Base-by-base conservation (phyloP, 2,329 filamentous ascomycete genomes). In the Gyromitra esculenta region DNA sequence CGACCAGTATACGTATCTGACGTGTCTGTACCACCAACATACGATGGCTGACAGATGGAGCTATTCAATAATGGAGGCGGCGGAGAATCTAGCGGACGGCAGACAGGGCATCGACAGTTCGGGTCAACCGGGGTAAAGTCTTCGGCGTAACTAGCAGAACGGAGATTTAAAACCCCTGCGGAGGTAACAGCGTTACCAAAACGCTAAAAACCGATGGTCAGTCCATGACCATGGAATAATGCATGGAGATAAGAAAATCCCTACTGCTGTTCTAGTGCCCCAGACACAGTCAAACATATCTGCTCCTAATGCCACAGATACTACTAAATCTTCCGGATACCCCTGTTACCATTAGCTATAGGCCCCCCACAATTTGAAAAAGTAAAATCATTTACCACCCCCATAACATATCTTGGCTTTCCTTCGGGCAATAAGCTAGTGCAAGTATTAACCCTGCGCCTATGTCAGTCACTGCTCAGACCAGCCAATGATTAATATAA, bases 231-330 rank as follows among this genome's bases (percentile, higher is more conserved):
- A 54, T 52, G 11, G 8, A n/a, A 11, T 21, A 18, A 15, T 37
- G 65, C 39, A 13, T 15, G 9, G 50, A 62, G 21, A 43, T 15
- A 35, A 9, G 3, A 45, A 45, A 43, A 45, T n/a, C n/a, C 87
- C 82, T 84, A 89, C 88, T 6, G 96, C 96, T 45, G 96, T 99
- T 69, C 96, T 88, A 3, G 96, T 98, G 0, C 96, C 96, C 96
- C 96, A 99, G 5, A 99, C 96, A 82, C 96, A 99, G 84, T 99
- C 96, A 83, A 99, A 99, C 96, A 99, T 99, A 84, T 99, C 96
- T 63, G 96, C 96, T 2, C 96, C 96, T 0, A 99, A 87, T 0
- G 96, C 96, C 2, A 97, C 91, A 68, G 93, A 96, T 50, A 99
- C 94, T 1, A 99, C 89, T 72, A 99, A 86, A 82, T 99, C 96